A percentile compares a stretch with the other conserved stretches of the same genome.
These are phyloP conservation scores for Solanum virginianum DNA, from an alignment of 257 asterid genomes.

Conservation along the genomic window DNA sequence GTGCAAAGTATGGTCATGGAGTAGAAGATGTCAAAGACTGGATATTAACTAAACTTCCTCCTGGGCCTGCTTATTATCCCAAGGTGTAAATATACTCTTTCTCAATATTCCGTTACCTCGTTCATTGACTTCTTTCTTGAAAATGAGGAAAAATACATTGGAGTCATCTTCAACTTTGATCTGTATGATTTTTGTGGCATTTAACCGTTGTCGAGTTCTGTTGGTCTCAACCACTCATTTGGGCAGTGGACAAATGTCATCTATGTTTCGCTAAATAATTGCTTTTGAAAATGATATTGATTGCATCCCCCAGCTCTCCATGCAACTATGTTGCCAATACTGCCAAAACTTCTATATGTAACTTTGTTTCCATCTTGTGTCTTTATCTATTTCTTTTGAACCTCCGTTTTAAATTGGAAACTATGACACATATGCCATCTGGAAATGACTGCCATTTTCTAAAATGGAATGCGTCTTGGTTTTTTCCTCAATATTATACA, in stretches of 20 bases:
- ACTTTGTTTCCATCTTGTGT: background rate
- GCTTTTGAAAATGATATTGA: background rate
- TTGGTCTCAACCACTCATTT: background rate
- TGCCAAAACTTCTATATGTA: background rate
- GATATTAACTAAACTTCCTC: constrained; percentile 87
- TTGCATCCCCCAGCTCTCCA: background rate
- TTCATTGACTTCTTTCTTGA: background rate
- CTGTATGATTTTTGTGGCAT: background rate
- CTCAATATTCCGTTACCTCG: background rate
- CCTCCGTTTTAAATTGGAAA: background rate
- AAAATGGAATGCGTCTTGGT: background rate
- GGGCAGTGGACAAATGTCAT: background rate
- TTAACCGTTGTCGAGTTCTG: background rate
- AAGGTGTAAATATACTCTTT: constrained; percentile 36
- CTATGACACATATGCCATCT: background rate
- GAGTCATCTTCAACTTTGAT: background rate
- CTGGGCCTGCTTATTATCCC: constrained; percentile 83
- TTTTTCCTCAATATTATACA: background rate
- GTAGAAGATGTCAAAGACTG: constrained; percentile 92
- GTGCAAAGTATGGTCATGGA: constrained; percentile 96
- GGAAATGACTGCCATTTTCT: background rate
- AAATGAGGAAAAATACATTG: background rate
- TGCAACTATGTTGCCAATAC: background rate
- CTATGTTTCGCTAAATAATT: background rate
- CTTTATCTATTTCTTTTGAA: background rate